These are phyloP conservation scores for Oemleria cerasiformis DNA, from an alignment of 306 rosid species.

Conservation along the genomic window DNA sequence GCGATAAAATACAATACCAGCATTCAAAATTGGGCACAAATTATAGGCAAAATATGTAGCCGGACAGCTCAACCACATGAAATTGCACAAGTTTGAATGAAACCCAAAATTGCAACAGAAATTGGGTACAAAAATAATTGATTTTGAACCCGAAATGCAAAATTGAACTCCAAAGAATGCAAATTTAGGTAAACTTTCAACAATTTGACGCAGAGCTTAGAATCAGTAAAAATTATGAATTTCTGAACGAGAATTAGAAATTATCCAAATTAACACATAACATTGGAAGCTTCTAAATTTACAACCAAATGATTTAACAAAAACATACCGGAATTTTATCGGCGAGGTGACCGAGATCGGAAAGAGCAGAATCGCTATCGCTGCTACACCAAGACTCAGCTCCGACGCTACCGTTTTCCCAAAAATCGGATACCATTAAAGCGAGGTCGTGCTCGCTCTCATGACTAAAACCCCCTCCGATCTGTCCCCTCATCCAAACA, in stretches of 20 bases:
- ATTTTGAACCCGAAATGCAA: not conserved
- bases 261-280: not conserved
- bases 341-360: constrained; percentile 76
- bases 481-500: constrained; percentile 51
- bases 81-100: not conserved
- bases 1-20: constrained; percentile 24
- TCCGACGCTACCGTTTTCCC: constrained; percentile 83
- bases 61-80: not conserved
- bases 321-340: constrained; percentile 62
- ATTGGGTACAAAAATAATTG: not conserved
- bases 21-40: not conserved
- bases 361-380: constrained; percentile 74
- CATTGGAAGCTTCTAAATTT: not conserved
- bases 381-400: constrained; percentile 89
- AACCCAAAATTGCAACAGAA: not conserved
- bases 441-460: constrained; percentile 95
- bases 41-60: not conserved
- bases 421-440: constrained; percentile 79
- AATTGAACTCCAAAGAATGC: not conserved
- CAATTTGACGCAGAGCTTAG: not conserved
- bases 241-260: too few relatives aligned
- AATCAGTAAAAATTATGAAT: not conserved
- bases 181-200: not conserved
- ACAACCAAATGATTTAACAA: not conserved
- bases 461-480: constrained; percentile 71